Conservation (phyloP, 202 grass and related monocot species). For the Hordeum pubiflorum region DNA sequence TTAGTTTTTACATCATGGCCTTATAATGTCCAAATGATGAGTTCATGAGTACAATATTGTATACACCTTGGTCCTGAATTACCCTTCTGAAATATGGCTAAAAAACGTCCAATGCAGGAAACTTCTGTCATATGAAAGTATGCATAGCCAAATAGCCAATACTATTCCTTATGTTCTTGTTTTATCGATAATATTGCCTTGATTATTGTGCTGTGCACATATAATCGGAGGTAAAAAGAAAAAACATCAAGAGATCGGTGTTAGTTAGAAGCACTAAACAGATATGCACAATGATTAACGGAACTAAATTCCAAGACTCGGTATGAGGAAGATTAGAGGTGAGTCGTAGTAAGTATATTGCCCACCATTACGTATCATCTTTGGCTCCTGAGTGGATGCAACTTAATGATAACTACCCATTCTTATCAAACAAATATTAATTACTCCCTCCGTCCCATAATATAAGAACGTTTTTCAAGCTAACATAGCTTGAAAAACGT, state of each 20-base stretch:
- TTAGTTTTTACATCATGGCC: neutral
- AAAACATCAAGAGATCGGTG: neutral
- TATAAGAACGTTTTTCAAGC: no score
- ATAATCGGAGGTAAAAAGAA: neutral
- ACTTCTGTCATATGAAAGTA: neutral
- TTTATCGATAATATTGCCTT: neutral
- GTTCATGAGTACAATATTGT: neutral
- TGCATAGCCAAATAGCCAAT: neutral
- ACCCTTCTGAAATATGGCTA: neutral
- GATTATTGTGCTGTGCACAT: neutral
- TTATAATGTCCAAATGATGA: neutral
- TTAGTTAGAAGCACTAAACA: neutral
- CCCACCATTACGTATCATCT: neutral
- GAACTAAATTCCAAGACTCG: neutral
- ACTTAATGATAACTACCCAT: neutral
- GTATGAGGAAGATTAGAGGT: neutral
- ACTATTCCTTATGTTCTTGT: neutral
- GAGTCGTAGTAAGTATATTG: neutral
- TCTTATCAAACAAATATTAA: neutral
- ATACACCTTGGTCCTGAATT: no score
- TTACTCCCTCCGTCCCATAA: neutral
- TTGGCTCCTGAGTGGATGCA: neutral
- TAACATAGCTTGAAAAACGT: no score
- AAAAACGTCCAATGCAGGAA: neutral
- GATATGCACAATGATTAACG: neutral